Percentiles rank a stretch among this genome's conserved stretches.
Conservation (phyloP, 2,329 filamentous ascomycete species). For the Knufia petricola region DNA sequence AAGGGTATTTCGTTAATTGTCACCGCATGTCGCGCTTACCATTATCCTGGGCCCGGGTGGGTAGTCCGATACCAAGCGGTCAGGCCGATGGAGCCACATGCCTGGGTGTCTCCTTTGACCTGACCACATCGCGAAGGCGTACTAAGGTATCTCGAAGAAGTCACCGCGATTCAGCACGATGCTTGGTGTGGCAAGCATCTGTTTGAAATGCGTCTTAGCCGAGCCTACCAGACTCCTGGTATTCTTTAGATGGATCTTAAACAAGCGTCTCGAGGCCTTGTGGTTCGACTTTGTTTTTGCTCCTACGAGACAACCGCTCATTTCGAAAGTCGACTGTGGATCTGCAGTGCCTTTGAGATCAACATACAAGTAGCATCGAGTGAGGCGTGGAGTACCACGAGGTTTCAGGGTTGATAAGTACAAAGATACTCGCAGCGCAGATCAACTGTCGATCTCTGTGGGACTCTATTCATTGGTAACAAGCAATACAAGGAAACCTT, state of each 20-base stretch:
- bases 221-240: background rate
- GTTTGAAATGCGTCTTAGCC: background rate
- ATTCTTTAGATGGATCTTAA: slow-evolving; percentile 4
- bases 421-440: background rate
- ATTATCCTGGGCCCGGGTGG: background rate
- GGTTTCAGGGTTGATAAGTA: background rate
- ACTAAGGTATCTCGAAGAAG: background rate
- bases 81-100: background rate
- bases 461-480: background rate
- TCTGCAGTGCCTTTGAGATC: background rate
- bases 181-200: background rate
- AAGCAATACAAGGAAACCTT: background rate
- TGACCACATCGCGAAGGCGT: background rate
- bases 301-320: background rate
- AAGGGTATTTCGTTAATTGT: background rate
- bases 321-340: slow-evolving; percentile 2
- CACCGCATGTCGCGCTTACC: background rate
- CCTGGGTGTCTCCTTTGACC: too few relatives aligned
- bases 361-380: background rate
- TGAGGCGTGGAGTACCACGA: slow-evolving; percentile 4
- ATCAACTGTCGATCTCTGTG: background rate
- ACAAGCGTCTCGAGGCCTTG: background rate
- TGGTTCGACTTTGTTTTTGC: background rate
- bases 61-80: background rate
- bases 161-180: background rate